phyloP scores from a whole-genome alignment of 1,284 basidiomycete genomes.

The Gomphus sp. region DNA sequence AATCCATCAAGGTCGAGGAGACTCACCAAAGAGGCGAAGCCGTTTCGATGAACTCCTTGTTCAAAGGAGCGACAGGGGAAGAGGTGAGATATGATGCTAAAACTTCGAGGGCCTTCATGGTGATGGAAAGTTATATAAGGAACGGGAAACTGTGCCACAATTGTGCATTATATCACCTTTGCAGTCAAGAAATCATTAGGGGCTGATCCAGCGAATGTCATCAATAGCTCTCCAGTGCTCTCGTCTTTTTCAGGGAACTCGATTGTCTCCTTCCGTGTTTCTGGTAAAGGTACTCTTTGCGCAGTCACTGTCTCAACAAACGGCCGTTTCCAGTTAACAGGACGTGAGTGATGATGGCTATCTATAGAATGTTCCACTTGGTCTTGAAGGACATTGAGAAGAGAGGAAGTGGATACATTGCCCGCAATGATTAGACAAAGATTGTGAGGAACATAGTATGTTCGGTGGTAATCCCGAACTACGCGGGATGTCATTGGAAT shows the following conservation, averaged over 20 bases:
- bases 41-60: conserved; percentile 90
- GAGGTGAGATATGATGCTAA: conserved; percentile 87
- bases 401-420: conserved; percentile 59
- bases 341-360: conserved; percentile 61
- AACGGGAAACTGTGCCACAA: not conserved
- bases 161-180: conserved; percentile 39
- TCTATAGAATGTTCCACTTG: conserved; percentile 78
- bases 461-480: conserved; percentile 88
- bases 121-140: not conserved
- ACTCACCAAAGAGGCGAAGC: conserved; percentile 80
- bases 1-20: conserved; percentile 4
- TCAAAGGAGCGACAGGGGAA: conserved; percentile 81
- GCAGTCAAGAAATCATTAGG: conserved; percentile 69
- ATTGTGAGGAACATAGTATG: conserved; percentile 95
- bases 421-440: conserved; percentile 78
- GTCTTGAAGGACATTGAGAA: conserved; percentile 72
- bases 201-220: conserved; percentile 76
- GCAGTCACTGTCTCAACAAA: conserved; percentile 86
- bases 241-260: conserved; percentile 99
- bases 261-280: conserved; percentile 54
- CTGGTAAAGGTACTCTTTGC: conserved; percentile 44
- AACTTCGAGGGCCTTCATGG: conserved; percentile 68
- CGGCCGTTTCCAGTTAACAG: conserved; percentile 86
- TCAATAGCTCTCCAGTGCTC: conserved; percentile 80
- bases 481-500: conserved; percentile 2